These are phyloP conservation scores for Chaetomiaceae sp. DNA, from an alignment of 2,329 filamentous ascomycete genomes.

Conservation along the genomic window DNA sequence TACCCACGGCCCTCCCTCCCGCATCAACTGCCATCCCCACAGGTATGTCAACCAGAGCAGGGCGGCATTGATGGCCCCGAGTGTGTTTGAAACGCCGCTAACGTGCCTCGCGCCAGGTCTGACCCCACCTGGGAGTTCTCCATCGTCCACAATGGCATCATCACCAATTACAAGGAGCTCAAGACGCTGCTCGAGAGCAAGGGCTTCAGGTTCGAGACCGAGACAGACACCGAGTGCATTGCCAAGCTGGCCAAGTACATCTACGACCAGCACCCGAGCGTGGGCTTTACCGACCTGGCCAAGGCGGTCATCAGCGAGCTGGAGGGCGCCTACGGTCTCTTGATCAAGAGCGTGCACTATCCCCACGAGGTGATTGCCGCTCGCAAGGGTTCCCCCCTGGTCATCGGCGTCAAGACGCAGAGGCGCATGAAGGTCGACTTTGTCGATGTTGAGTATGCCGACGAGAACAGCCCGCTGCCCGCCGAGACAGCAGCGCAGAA, in stretches of 20 bases:
- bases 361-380: constrained; percentile 97
- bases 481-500: constrained; percentile 96
- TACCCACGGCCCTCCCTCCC: constrained; percentile 91
- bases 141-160: constrained; percentile 99
- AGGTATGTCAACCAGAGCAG: constrained; percentile 56
- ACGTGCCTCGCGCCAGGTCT: constrained; percentile 56
- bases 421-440: constrained; percentile 99
- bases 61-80: not conserved
- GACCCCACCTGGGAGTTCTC: constrained; percentile 94
- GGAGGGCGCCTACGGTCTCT: constrained; percentile 92
- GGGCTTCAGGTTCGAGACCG: constrained; percentile 98
- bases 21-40: constrained; percentile 96
- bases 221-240: constrained; percentile 99
- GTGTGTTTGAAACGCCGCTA: constrained; percentile 16
- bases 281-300: constrained; percentile 93
- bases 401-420: constrained; percentile 93
- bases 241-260: constrained; percentile 98
- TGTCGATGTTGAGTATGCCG: constrained; percentile 95
- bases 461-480: constrained; percentile 76
- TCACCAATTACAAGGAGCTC: constrained; percentile 99
- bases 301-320: constrained; percentile 99
- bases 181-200: constrained; percentile 89
- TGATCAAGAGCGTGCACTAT: constrained; percentile 98
- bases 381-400: constrained; percentile 95
- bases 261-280: constrained; percentile 86